Conservation (phyloP, 192 early-diverging fungal species). For the Linnemannia elongata region DNA sequence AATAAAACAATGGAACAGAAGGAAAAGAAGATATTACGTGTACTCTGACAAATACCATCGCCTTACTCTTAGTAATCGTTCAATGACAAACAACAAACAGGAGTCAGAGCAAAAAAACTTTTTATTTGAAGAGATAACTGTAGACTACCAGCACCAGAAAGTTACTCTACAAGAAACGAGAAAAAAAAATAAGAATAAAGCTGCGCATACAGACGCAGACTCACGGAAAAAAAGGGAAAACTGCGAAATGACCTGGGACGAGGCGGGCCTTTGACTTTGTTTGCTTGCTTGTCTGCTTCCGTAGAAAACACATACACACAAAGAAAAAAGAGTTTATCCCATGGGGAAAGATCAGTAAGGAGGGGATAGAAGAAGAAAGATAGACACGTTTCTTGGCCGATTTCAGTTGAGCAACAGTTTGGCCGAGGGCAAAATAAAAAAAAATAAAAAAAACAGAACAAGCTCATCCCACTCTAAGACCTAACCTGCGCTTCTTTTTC, state of each 20-base stretch:
- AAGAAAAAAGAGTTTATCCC: background rate
- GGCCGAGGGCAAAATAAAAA: background rate
- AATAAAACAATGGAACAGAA: background rate
- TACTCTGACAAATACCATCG: background rate
- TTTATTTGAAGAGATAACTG: background rate
- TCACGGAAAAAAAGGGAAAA: too few species aligned
- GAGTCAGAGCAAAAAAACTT: background rate
- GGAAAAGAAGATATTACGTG: background rate
- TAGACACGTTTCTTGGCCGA: background rate
- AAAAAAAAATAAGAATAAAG: background rate
- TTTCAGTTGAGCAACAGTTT: too few species aligned
- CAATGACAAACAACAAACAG: background rate
- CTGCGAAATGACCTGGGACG: too few species aligned
- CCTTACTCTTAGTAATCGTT: background rate
- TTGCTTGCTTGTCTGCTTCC: too few species aligned
- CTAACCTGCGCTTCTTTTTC: background rate
- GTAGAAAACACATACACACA: too few species aligned
- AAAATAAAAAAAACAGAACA: background rate
- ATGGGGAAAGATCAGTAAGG: background rate
- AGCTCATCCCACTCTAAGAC: background rate
- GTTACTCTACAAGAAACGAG: background rate
- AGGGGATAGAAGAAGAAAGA: background rate
- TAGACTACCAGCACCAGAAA: background rate
- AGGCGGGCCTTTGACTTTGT: too few species aligned
- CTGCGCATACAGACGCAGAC: background rate